phyloP scores from a whole-genome alignment of 805 yeast species.

The Kuraishia capsulata region DNA sequence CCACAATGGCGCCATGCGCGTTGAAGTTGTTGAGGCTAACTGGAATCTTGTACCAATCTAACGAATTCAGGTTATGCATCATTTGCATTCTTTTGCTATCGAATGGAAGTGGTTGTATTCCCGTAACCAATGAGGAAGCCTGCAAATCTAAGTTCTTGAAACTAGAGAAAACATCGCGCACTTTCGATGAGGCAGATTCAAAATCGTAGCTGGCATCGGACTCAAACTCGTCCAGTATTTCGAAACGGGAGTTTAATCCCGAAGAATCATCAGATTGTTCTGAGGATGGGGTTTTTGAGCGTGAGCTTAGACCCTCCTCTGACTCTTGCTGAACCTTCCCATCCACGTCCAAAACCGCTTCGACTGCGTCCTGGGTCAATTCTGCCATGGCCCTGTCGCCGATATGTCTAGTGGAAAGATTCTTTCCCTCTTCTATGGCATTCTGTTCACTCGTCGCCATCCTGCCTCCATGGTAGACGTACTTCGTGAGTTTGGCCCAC shows the following conservation, averaged over 20 bases:
- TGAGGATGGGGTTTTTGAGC: background rate
- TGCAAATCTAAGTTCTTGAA: background rate
- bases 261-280: background rate
- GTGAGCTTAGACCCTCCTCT: too few relatives aligned
- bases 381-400: background rate
- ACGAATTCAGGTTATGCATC: constrained; percentile 42
- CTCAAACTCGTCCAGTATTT: background rate
- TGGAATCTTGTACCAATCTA: constrained; percentile 74
- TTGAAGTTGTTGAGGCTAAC: constrained; percentile 56
- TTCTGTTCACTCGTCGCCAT: background rate
- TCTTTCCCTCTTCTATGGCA: background rate
- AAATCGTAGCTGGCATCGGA: background rate
- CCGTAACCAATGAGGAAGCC: constrained; percentile 6
- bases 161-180: background rate
- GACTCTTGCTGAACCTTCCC: too few relatives aligned
- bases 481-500: background rate
- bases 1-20: constrained; percentile 83
- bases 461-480: background rate
- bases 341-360: constrained; percentile 1
- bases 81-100: constrained; percentile 22
- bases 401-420: background rate
- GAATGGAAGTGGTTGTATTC: constrained; percentile 15
- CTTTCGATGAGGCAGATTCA: background rate
- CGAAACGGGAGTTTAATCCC: background rate
- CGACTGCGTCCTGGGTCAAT: background rate